A percentile compares a stretch with the other conserved stretches of the same genome.
Conservation (phyloP, 345 rosid species). For the Combretum micranthum region DNA sequence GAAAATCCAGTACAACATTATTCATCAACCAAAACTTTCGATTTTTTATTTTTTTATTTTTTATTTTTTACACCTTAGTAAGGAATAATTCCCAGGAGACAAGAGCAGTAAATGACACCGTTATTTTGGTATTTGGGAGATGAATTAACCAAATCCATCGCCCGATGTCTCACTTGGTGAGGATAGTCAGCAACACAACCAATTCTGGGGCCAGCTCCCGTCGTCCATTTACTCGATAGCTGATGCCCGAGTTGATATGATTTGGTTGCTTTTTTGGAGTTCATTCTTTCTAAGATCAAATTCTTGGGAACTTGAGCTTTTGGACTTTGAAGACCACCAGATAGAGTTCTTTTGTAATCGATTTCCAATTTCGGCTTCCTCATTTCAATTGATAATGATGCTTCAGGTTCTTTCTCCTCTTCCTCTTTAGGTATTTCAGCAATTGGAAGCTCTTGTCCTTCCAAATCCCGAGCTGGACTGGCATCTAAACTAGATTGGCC, state of each 20-base stretch:
- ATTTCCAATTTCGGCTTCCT: conserved; percentile 14
- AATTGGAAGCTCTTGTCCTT: background rate
- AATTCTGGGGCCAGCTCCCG: conserved; percentile 75
- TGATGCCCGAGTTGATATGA: conserved; percentile 78
- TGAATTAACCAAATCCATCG: conserved; percentile 59
- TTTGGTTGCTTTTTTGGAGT: conserved; percentile 53
- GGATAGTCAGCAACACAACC: conserved; percentile 91
- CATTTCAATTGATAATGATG: conserved; percentile 18
- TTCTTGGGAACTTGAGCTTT: conserved; percentile 47
- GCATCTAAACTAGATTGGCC: conserved; percentile 10
- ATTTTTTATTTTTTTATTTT: too few species aligned
- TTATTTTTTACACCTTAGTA: too few species aligned
- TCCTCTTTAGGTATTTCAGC: conserved; percentile 17
- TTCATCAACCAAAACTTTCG: too few species aligned
- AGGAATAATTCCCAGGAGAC: too few species aligned
- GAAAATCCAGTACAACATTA: too few species aligned
- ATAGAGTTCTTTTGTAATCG: conserved; percentile 53
- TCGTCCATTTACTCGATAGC: conserved; percentile 70
- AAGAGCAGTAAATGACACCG: background rate
- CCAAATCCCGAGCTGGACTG: conserved; percentile 1
- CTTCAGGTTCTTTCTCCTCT: conserved; percentile 6
- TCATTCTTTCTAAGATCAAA: conserved; percentile 54
- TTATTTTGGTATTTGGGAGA: conserved; percentile 41
- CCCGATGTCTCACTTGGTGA: conserved; percentile 51
- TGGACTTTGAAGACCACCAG: conserved; percentile 71